Conservation (phyloP, 177 flowering plant genomes). For the Tripterygium wilfordii region DNA sequence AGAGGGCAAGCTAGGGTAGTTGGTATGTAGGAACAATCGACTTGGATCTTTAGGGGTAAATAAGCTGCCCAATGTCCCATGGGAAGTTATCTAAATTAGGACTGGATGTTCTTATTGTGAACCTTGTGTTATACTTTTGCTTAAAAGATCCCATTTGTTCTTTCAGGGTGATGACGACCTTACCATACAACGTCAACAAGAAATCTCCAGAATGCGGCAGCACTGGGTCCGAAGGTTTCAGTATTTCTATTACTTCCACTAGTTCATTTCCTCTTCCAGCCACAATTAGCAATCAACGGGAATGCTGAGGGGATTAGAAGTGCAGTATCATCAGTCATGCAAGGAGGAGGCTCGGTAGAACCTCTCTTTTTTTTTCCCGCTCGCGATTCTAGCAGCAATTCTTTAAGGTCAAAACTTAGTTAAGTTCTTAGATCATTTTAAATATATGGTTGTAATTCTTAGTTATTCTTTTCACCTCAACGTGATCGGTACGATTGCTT, state of each 20-base stretch:
- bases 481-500: neutral
- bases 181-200: conserved; percentile 18
- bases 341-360: neutral
- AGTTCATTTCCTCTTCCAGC: conserved; percentile 8
- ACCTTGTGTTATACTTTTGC: too few relatives aligned
- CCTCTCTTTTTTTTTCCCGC: neutral
- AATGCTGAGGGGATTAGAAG: neutral
- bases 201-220: conserved; percentile 13
- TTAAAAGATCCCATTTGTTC: neutral
- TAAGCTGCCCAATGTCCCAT: too few relatives aligned
- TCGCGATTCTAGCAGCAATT: conserved; percentile 5
- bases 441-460: neutral
- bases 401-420: conserved; percentile 7
- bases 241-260: conserved; percentile 5
- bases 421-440: neutral
- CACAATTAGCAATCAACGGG: neutral
- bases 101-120: too few relatives aligned
- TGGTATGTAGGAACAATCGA: too few relatives aligned
- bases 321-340: neutral
- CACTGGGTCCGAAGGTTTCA: conserved; percentile 7
- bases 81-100: too few relatives aligned
- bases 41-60: too few relatives aligned
- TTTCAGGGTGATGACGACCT: conserved; percentile 18
- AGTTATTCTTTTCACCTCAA: neutral
- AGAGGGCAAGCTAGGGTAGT: too few relatives aligned